A percentile compares a stretch with the other conserved stretches of the same genome.
Evolutionary conservation across 306 rosid species (phyloP).

Genomic region (Lathyrus tuberosus): DNA sequence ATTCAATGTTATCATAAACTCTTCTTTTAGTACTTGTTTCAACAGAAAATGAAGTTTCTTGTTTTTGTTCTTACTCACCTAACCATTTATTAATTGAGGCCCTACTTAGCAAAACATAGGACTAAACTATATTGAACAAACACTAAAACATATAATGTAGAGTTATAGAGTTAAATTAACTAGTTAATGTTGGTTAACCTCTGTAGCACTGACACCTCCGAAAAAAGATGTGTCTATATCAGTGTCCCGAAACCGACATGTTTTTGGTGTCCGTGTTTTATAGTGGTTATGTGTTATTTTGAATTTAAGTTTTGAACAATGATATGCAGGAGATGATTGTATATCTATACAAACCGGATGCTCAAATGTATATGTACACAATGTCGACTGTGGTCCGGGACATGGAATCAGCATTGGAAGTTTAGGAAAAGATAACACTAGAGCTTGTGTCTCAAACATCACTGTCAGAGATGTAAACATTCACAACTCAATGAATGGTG

Average conservation of each 20-base stretch:
- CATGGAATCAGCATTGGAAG: conserved; percentile 99
- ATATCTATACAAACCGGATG: conserved; percentile 98
- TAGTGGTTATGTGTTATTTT: conserved; percentile 25
- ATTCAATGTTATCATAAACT: conserved; percentile 35
- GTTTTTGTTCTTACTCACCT: conserved; percentile 31
- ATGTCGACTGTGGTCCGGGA: conserved; percentile 95
- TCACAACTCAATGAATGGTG: conserved; percentile 93
- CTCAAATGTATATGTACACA: conserved; percentile 84
- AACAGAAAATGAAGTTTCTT: conserved; percentile 8
- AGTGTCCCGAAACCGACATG: too few relatives aligned
- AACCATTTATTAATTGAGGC: conserved; percentile 32
- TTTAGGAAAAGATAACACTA: conserved; percentile 83
- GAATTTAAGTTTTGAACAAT: conserved; percentile 4
- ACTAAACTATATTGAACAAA: neutral
- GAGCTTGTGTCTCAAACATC: conserved; percentile 97
- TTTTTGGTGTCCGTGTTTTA: neutral
- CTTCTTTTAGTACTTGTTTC: conserved; percentile 14
- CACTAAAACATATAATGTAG: neutral
- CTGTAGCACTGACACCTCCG: too few relatives aligned
- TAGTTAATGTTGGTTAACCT: conserved; percentile 7
- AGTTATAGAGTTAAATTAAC: neutral
- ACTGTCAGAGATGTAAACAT: conserved; percentile 80
- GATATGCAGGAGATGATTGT: conserved; percentile 86
- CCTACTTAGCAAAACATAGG: conserved; percentile 31
- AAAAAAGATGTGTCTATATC: too few relatives aligned